Evolutionary conservation across 2,329 filamentous ascomycete species (phyloP), one percentile per base, ranked within the genome.

Genomic region (Aspergillus niger): DNA sequence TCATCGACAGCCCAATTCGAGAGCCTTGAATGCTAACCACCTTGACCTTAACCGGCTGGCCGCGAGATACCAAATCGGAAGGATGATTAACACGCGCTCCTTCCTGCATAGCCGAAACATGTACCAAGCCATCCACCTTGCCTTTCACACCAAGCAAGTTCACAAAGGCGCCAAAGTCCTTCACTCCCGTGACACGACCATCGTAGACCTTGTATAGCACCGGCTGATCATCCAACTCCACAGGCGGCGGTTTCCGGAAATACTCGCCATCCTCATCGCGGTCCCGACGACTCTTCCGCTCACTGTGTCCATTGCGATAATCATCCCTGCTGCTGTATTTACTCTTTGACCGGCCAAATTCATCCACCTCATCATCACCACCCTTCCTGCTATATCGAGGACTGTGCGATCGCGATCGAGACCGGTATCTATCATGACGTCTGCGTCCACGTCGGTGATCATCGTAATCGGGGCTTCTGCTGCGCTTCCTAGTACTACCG

Each of bases 141-240:
- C 93, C 94, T 69, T 84, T 88, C 1, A 99, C 89, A 17, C 92
- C 90, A 66, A 89, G 85, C n/a, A 99, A 75, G 67, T 96, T 97
- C 60, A 98, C 92, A 76, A 99, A 99, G 0, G 89, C 92, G 10
- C 95, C 95, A 77, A 98, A 99, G 63, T 97, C 92, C 70, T 97
- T 98, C 57, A 99, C 83, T 0, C 93, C 92, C 0, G 92, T 97
- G 13, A 98, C 91, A 70, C 89, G 88, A 1, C 95, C 95, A 64
- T 92, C 86, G 71, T 99, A 99, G 2, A 97, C 80, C 73, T 99
- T 99, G 81, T 89, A 88, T 6, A 96, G 77, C 36, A 93, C 81
- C 0, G 95, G 92, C 44, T 85, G 77, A 55, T 97, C 90, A 75
- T 99, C 95, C 8, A 96, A 74, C 69, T 96, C 91, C 2, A 84